phyloP scores from a whole-genome alignment of 495 filamentous ascomycete species.

The Penicillium flavigenum region DNA sequence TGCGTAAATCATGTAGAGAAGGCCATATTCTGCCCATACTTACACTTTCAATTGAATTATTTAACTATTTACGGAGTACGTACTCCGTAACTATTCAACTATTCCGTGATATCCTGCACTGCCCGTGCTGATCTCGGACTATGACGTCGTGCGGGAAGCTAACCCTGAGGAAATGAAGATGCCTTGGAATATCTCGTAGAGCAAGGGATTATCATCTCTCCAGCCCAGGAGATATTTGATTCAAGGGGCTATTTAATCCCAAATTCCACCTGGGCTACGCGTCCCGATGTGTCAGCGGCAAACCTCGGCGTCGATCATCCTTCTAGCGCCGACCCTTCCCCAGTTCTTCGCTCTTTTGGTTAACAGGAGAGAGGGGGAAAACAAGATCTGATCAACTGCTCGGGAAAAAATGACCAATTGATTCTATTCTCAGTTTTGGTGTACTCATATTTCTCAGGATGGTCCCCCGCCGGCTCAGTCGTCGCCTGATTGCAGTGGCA shows the following conservation, averaged over 20 bases:
- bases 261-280: constrained; percentile 8
- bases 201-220: neutral
- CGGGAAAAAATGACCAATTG: constrained; percentile 20
- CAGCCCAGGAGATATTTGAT: neutral
- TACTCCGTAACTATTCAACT: neutral
- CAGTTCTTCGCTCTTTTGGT: constrained; percentile 5
- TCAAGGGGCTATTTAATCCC: constrained; percentile 4
- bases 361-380: constrained; percentile 6
- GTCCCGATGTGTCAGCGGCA: constrained; percentile 12
- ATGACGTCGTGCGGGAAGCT: neutral
- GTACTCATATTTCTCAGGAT: constrained; percentile 22
- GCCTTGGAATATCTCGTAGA: neutral
- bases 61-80: too few species aligned
- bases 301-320: constrained; percentile 9
- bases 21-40: neutral
- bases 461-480: constrained; percentile 32
- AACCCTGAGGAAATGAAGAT: neutral
- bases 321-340: constrained; percentile 11
- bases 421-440: constrained; percentile 5
- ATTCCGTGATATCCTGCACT: neutral
- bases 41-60: neutral
- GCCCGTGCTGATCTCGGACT: neutral
- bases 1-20: neutral
- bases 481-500: constrained; percentile 31
- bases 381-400: constrained; percentile 3